Conservation (phyloP, 371 early-diverging fungal species). For the Lichtheimia hyalospora region DNA sequence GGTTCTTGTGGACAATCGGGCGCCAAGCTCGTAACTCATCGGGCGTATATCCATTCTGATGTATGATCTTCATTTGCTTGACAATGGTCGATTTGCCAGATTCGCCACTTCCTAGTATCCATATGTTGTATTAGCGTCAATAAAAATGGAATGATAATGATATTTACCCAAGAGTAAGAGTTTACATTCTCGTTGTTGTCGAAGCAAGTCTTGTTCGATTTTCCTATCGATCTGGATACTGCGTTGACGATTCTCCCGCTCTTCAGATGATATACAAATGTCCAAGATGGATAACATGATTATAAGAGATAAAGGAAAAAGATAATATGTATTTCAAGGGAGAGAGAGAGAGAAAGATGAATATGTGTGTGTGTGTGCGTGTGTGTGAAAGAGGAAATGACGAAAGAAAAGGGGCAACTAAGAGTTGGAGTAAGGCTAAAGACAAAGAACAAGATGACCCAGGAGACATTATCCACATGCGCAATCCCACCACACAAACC, state of each 20-base stretch:
- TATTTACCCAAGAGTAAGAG: constrained; percentile 56
- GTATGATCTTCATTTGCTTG: constrained; percentile 88
- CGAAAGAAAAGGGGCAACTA: constrained; percentile 1
- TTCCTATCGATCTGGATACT: constrained; percentile 58
- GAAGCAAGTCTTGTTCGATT: constrained; percentile 51
- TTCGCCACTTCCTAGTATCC: constrained; percentile 68
- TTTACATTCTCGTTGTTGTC: constrained; percentile 61
- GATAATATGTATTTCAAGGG: constrained; percentile 6
- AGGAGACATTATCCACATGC: not conserved
- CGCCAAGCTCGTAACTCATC: constrained; percentile 73
- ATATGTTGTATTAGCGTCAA: not conserved
- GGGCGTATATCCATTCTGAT: constrained; percentile 76
- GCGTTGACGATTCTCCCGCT: constrained; percentile 46
- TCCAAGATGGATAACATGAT: constrained; percentile 38
- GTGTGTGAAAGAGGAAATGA: not conserved
- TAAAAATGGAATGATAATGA: not conserved
- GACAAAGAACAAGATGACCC: not conserved
- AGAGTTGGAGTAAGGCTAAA: not conserved
- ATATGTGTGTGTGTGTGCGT: not conserved
- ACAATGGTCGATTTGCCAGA: constrained; percentile 85
- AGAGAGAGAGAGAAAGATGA: constrained; percentile 3
- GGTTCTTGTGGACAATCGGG: constrained; percentile 71
- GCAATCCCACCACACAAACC: not conserved
- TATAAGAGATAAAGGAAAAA: not conserved
- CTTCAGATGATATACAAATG: constrained; percentile 56